These are phyloP conservation scores for Pestalotiopsis sp. DNA, from an alignment of 2,329 filamentous ascomycete species.

Conservation along the genomic window DNA sequence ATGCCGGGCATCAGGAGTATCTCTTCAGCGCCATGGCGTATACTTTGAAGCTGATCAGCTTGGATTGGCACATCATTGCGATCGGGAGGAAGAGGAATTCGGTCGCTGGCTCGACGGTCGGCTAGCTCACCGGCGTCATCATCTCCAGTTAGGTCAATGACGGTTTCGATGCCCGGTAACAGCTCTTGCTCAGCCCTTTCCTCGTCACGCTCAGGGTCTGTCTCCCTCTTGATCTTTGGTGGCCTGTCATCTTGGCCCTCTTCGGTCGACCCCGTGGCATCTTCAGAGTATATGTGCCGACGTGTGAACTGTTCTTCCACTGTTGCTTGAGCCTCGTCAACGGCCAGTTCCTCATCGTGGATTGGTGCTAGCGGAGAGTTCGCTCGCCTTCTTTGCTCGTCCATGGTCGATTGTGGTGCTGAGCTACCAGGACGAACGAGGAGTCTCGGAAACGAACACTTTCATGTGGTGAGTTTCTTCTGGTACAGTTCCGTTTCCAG, in stretches of 20 bases:
- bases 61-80: neutral
- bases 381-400: neutral
- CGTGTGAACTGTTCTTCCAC: neutral
- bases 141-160: constrained; percentile 11
- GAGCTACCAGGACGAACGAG: neutral
- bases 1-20: neutral
- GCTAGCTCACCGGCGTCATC: neutral
- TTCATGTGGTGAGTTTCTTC: neutral
- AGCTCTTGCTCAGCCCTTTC: neutral
- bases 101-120: too few species aligned
- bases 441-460: neutral
- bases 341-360: neutral
- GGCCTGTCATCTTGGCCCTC: neutral
- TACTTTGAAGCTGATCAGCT: neutral
- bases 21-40: neutral
- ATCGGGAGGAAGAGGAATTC: neutral
- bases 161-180: neutral
- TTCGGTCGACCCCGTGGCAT: neutral
- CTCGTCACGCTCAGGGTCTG: neutral
- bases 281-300: neutral
- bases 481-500: too few species aligned
- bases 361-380: neutral
- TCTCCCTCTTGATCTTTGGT: neutral
- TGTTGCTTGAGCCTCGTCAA: constrained; percentile 1
- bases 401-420: neutral